Evolutionary conservation across 78 protist genomes (phyloP).

Genomic region (slime mould (Dictyostelium discoideum)): dicty_2.7 NC_007088.5:7743001-7743500

Average conservation of each 20-base stretch:
- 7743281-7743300: slow-evolving; percentile 10
- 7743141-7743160: slow-evolving; percentile 87
- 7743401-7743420: slow-evolving; percentile 39
- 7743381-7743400: slow-evolving; percentile 69
- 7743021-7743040: slow-evolving; percentile 48
- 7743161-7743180: slow-evolving; percentile 89
- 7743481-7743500: slow-evolving; percentile 75
- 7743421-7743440: background rate
- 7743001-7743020: slow-evolving; percentile 93
- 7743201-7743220: slow-evolving; percentile 70
- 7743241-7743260: slow-evolving; percentile 80
- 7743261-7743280: slow-evolving; percentile 75
- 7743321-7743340: background rate
- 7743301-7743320: background rate
- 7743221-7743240: slow-evolving; percentile 56
- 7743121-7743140: background rate
- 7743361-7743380: slow-evolving; percentile 58
- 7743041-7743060: slow-evolving; percentile 6
- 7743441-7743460: background rate
- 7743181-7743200: slow-evolving; percentile 85
- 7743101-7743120: background rate
- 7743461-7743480: slow-evolving; percentile 64
- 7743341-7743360: slow-evolving; percentile 8
- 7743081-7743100: slow-evolving; percentile 52
- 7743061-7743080: slow-evolving; percentile 10